Base-by-base conservation (phyloP, 148 eudicot genomes). In the Cornus suecica region DNA sequence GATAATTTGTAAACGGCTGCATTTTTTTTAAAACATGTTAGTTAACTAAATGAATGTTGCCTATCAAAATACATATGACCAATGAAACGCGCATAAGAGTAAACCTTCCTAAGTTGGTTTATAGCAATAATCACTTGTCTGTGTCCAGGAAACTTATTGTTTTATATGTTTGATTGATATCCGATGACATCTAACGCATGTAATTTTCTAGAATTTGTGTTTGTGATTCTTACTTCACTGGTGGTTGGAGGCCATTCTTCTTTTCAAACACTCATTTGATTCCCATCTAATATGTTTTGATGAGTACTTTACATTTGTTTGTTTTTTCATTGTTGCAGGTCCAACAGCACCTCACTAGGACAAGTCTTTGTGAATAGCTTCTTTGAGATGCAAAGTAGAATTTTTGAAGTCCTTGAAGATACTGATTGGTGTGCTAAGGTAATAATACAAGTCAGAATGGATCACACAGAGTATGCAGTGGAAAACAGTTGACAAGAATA, bases 321-420 rank as follows among this genome's bases (percentile, higher is more conserved):
- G 52, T 22, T 56, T 56, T 56, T 3, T 56, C 23, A 56, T 16
- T 56, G 61, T 23, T 22, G 24, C 62, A 58, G 62, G 62, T 58
- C 62, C 62, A 58, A 18, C 23, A 5, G 23, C 62, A n/a, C 62
- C 62, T 25, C 24, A 22, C 5, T 58, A 18, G 54, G 62, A 58
- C 62, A 58, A 48, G 54, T 48, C 20, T 48, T 48, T 58, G 62
- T 58, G n/a, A 58, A 58, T 58, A 58, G 62, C 62, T 56, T 56
- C 61, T 56, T 22, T 22, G 61, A 56, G n/a, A 22, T 56, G 1
- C 18, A 58, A 10, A 58, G 62, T 58, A 58, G 62, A n/a, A 58
- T 58, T 18, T 52, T 20, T 14, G 24, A 58, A 58, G 25, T 58
- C 62, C 20, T n/a, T 58, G 25, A 58, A 58, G 62, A 58, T 58